These are phyloP conservation scores for Sextonia rubra DNA, from an alignment of 164 flowering plant species.

Conservation along the genomic window DNA sequence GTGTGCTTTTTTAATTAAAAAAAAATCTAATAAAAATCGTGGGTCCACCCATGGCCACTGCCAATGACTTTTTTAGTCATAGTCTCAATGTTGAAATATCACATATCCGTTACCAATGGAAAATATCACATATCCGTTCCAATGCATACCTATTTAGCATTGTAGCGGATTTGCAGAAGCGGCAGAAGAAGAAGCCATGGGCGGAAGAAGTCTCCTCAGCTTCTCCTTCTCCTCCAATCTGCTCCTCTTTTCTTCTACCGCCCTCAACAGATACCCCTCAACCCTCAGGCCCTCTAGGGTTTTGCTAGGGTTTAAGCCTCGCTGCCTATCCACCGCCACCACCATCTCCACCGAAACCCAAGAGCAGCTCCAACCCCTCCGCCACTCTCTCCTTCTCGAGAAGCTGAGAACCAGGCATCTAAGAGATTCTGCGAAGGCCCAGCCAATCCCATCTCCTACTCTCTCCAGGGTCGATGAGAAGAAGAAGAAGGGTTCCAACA, in stretches of 20 bases:
- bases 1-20: too few relatives aligned
- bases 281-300: constrained; percentile 28
- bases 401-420: constrained; percentile 69
- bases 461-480: constrained; percentile 7
- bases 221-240: constrained; percentile 41
- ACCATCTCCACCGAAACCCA: constrained; percentile 21
- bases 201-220: constrained; percentile 47
- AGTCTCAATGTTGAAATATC: too few relatives aligned
- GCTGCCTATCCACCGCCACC: constrained; percentile 38
- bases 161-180: neutral
- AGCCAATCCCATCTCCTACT: constrained; percentile 10
- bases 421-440: constrained; percentile 40
- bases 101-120: too few relatives aligned
- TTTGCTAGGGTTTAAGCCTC: constrained; percentile 52
- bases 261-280: constrained; percentile 26
- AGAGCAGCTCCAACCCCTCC: constrained; percentile 32
- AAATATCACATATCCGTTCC: too few relatives aligned
- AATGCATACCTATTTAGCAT: too few relatives aligned
- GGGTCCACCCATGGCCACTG: too few relatives aligned
- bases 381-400: constrained; percentile 72
- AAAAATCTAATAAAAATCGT: too few relatives aligned
- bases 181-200: constrained; percentile 26
- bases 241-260: constrained; percentile 26
- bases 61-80: too few relatives aligned
- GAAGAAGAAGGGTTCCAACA: neutral